These are phyloP conservation scores for Pleurotus citrinopileatus DNA, from an alignment of 768 basidiomycete species.

Conservation along the genomic window DNA sequence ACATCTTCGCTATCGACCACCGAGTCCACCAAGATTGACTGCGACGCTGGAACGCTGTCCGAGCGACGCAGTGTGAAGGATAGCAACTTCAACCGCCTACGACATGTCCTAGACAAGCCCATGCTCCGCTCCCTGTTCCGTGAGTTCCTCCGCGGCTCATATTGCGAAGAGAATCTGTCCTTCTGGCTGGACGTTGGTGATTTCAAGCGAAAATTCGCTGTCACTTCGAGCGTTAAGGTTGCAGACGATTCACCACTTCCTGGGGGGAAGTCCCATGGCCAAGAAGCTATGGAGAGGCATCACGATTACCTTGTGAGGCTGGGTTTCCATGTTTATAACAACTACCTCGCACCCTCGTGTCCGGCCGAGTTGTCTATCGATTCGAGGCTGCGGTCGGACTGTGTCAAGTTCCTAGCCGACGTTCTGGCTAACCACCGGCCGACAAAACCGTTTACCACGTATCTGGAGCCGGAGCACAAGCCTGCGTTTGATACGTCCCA, in stretches of 20 bases:
- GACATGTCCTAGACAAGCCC: slow-evolving; percentile 91
- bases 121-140: slow-evolving; percentile 87
- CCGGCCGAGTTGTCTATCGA: slow-evolving; percentile 98
- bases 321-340: slow-evolving; percentile 91
- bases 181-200: slow-evolving; percentile 98
- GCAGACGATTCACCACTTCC: slow-evolving; percentile 35
- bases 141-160: slow-evolving; percentile 90
- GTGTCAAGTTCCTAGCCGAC: slow-evolving; percentile 90
- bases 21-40: slow-evolving; percentile 20
- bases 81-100: slow-evolving; percentile 88
- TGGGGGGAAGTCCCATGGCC: slow-evolving; percentile 64
- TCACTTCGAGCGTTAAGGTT: slow-evolving; percentile 88
- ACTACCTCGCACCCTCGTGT: slow-evolving; percentile 93
- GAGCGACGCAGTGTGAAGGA: slow-evolving; percentile 68
- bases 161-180: slow-evolving; percentile 96
- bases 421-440: slow-evolving; percentile 69
- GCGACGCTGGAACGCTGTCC: slow-evolving; percentile 33
- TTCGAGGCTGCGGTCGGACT: slow-evolving; percentile 90
- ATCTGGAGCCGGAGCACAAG: slow-evolving; percentile 79
- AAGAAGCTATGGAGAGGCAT: slow-evolving; percentile 93
- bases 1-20: slow-evolving; percentile 53
- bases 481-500: slow-evolving; percentile 91
- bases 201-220: slow-evolving; percentile 94
- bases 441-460: slow-evolving; percentile 75
- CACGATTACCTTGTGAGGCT: slow-evolving; percentile 93